Percentiles rank a stretch among this genome's conserved stretches.
phyloP scores from a whole-genome alignment of 1,284 basidiomycete genomes.

The Leccinum fuscescens region DNA sequence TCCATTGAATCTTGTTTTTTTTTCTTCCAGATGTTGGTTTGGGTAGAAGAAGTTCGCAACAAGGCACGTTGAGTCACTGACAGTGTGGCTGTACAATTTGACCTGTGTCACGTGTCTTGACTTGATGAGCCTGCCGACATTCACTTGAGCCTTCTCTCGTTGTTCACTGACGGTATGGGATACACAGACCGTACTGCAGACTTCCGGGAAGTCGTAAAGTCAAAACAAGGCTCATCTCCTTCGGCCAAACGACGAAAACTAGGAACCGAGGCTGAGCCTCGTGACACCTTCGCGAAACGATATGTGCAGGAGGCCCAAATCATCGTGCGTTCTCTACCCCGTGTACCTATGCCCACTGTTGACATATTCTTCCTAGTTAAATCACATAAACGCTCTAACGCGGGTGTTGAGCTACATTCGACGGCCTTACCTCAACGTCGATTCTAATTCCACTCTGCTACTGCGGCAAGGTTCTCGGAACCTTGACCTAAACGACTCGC shows the following conservation, averaged over 20 bases:
- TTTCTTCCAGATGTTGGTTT: not conserved
- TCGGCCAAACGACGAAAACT: slow-evolving; percentile 54
- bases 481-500: slow-evolving; percentile 53
- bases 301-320: slow-evolving; percentile 72
- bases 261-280: slow-evolving; percentile 34
- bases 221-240: slow-evolving; percentile 43
- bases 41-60: no score
- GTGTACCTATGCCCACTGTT: not conserved
- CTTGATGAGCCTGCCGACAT: not conserved
- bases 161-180: slow-evolving; percentile 39
- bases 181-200: slow-evolving; percentile 56
- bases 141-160: not conserved
- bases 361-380: slow-evolving; percentile 45
- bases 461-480: slow-evolving; percentile 49
- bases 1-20: not conserved
- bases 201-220: slow-evolving; percentile 52
- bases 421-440: slow-evolving; percentile 77
- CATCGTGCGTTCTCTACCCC: slow-evolving; percentile 50
- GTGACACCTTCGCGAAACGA: slow-evolving; percentile 54
- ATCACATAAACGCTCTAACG: slow-evolving; percentile 67
- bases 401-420: slow-evolving; percentile 70
- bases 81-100: not conserved
- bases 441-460: slow-evolving; percentile 51
- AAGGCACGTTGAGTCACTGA: not conserved
- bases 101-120: slow-evolving; percentile 24